phyloP scores from a whole-genome alignment of 441 rosid species.

The Bocquillonia castaneifolia region DNA sequence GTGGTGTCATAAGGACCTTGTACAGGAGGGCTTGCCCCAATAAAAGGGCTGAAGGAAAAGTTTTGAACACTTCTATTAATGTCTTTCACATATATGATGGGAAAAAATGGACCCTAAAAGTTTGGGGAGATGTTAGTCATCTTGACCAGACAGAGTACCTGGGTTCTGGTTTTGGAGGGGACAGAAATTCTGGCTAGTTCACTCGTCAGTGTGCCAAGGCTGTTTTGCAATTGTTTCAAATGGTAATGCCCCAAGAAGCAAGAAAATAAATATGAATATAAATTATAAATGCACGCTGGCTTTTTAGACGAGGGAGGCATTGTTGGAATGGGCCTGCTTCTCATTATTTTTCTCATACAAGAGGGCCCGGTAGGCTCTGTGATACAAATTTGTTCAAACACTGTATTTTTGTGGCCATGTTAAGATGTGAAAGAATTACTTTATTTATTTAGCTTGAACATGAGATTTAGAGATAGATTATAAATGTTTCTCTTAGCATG shows the following conservation, averaged over 20 bases:
- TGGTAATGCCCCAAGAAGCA: not conserved
- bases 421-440: not conserved
- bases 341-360: not conserved
- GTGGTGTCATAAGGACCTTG: constrained; percentile 63
- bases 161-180: constrained; percentile 63
- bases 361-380: no score
- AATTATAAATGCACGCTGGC: no score
- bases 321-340: not conserved
- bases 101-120: constrained; percentile 46
- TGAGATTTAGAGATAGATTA: no score
- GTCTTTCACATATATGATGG: constrained; percentile 45
- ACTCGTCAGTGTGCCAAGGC: not conserved
- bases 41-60: constrained; percentile 36
- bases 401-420: not conserved
- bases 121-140: constrained; percentile 62
- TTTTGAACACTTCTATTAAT: constrained; percentile 58
- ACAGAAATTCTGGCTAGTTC: constrained; percentile 50
- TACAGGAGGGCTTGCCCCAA: constrained; percentile 54
- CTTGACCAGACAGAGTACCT: constrained; percentile 46
- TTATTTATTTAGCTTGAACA: not conserved
- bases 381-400: not conserved
- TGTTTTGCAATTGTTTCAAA: not conserved
- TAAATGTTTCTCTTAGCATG: not conserved
- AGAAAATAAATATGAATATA: not conserved
- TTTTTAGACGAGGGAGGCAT: no score